A percentile compares a stretch with the other conserved stretches of the same genome.
Conservation (phyloP, 1,284 basidiomycete genomes). For the Rhizoctonia solani region DNA sequence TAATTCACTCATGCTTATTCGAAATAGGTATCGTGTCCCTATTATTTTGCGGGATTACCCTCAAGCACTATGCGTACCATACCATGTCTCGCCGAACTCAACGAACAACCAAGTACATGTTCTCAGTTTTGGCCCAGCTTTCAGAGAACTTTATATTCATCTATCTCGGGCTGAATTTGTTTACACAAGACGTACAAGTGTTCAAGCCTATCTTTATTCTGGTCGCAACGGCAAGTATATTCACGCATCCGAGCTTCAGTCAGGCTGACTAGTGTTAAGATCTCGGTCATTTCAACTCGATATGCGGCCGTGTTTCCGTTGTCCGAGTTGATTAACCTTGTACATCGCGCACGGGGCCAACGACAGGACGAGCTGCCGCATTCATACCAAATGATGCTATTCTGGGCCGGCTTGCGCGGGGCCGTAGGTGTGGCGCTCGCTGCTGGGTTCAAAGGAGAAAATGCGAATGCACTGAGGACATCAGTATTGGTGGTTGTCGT, state of each 20-base stretch:
- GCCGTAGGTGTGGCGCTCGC: slow-evolving; percentile 97
- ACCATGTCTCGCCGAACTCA: slow-evolving; percentile 98
- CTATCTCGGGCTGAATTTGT: slow-evolving; percentile 94
- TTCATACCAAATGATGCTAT: slow-evolving; percentile 98
- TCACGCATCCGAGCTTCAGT: not conserved
- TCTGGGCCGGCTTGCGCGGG: slow-evolving; percentile 97
- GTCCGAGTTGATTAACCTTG: slow-evolving; percentile 93
- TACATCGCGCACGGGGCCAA: slow-evolving; percentile 81
- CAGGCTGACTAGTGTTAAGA: slow-evolving; percentile 42
- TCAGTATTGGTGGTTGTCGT: slow-evolving; percentile 97
- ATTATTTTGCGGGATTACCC: slow-evolving; percentile 97
- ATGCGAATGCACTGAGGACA: slow-evolving; percentile 87
- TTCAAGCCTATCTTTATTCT: slow-evolving; percentile 96
- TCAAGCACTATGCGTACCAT: slow-evolving; percentile 99
- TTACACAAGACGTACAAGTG: slow-evolving; percentile 86
- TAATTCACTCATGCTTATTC: not conserved
- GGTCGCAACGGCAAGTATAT: slow-evolving; percentile 65
- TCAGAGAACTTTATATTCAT: slow-evolving; percentile 99
- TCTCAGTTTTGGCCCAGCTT: slow-evolving; percentile 87
- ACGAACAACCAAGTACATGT: slow-evolving; percentile 93
- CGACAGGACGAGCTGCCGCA: slow-evolving; percentile 87
- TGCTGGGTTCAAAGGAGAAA: slow-evolving; percentile 90
- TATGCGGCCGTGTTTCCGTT: slow-evolving; percentile 97
- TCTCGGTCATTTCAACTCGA: slow-evolving; percentile 91
- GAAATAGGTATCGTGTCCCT: slow-evolving; percentile 85